These are phyloP conservation scores for Jatropha curcas DNA, from an alignment of 345 rosid genomes.

Conservation along the genomic window DNA sequence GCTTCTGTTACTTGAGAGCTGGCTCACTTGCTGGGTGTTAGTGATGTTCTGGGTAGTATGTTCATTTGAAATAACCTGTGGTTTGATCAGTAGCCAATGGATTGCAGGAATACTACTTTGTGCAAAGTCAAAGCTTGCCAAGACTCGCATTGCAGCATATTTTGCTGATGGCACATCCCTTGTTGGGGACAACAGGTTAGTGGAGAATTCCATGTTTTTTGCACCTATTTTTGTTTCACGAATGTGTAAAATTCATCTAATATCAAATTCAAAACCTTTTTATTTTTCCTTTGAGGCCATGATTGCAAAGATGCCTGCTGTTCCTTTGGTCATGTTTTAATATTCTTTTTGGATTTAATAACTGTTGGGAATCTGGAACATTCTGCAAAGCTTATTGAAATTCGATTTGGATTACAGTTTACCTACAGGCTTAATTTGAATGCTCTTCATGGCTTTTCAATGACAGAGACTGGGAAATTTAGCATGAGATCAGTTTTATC, in stretches of 20 bases:
- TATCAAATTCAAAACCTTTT: background rate
- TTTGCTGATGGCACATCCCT: constrained; percentile 84
- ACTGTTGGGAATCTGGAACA: background rate
- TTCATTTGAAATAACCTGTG: background rate
- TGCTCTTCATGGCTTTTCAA: background rate
- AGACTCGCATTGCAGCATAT: constrained; percentile 67
- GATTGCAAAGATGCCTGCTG: background rate
- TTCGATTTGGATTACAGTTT: background rate
- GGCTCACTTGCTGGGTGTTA: background rate
- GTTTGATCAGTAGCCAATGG: constrained; percentile 14
- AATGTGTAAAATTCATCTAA: background rate
- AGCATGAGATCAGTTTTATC: background rate
- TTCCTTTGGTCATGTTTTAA: background rate
- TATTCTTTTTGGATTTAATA: background rate
- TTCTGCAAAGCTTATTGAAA: background rate
- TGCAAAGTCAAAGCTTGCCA: constrained; percentile 85
- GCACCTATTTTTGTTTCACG: background rate
- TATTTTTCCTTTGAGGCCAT: background rate
- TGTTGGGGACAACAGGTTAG: constrained; percentile 51
- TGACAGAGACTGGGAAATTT: background rate
- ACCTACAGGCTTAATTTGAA: background rate
- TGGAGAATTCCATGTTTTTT: constrained; percentile 4
- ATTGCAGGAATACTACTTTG: constrained; percentile 80
- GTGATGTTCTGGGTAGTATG: background rate
- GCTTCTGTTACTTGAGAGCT: background rate